Percentiles rank a stretch among this genome's conserved stretches.
These are phyloP conservation scores for Saksenaea vasiformis DNA, from an alignment of 371 early-diverging fungal genomes.

Conservation along the genomic window DNA sequence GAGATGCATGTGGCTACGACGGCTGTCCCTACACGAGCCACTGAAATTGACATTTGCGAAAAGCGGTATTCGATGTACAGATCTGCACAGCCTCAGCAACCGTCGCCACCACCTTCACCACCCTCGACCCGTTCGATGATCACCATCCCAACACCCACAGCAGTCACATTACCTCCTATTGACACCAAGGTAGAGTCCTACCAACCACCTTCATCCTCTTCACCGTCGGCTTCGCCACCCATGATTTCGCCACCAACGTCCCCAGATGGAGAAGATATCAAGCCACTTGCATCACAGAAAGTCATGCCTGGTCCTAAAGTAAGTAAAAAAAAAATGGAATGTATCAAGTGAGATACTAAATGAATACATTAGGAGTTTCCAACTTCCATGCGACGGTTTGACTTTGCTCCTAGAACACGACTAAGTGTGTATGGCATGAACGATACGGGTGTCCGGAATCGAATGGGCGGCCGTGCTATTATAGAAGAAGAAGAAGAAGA, in stretches of 20 bases:
- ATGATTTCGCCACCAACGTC: conserved; percentile 3
- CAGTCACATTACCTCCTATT: background rate
- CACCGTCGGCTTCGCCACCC: background rate
- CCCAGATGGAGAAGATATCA: background rate
- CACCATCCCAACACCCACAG: background rate
- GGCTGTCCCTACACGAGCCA: conserved; percentile 14
- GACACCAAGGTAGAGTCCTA: background rate
- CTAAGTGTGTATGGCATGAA: conserved; percentile 42
- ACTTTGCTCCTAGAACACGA: conserved; percentile 40
- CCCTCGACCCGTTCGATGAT: background rate
- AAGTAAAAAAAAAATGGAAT: background rate
- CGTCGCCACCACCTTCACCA: conserved; percentile 21
- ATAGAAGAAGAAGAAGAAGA: conserved; percentile 75
- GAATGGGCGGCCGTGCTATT: conserved; percentile 59
- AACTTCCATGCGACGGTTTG: conserved; percentile 15
- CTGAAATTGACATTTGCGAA: conserved; percentile 29
- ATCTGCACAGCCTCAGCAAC: conserved; percentile 14
- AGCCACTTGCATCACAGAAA: background rate
- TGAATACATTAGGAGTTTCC: background rate
- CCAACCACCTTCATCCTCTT: background rate
- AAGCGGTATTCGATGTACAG: conserved; percentile 30
- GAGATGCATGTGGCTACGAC: conserved; percentile 2
- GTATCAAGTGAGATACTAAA: background rate
- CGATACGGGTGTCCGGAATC: conserved; percentile 32
- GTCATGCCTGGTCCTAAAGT: background rate